Evolutionary conservation across 2,329 filamentous ascomycete species (phyloP), one percentile per base, ranked within the genome.

Genomic region (Emergomyces orientalis): DNA sequence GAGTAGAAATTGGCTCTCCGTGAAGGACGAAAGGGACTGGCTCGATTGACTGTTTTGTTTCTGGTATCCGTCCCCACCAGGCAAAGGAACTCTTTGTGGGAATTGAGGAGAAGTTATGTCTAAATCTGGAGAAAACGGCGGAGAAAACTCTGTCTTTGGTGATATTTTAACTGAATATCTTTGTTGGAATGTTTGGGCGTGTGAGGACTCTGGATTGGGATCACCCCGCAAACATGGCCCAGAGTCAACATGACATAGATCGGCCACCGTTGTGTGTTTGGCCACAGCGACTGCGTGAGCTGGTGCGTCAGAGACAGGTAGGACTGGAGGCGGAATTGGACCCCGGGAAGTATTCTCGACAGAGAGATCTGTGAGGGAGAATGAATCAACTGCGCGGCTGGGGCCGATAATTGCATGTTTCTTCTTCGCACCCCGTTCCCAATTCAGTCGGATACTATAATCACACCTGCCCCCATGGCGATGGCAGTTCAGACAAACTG

Each of bases 391-490:
- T 59, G 14, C 6, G 41, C 22, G 11, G 0, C 57, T 32, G 19
- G 17, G 7, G 27, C 32, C 8, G n/a, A 17, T 8, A 59, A n/a
- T 59, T 32, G 39, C 3, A 27, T 3, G 13, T 49, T 61, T 63
- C 52, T 61, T 64, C 57, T 51, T 67, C 30, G 39, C 81, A 63
- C 89, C 83, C 4, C 89, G 88, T 64, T 88, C 87, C 90, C 90
- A 93, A 69, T 92, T 92, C 67, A 93, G 77, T 39, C 88, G 83
- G 68, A 93, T 89, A 69, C 85, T 89, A 73, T 92, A 93, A 74
- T 94, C 89, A 77, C 90, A 94, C 56, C 78, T 77, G 71, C 91
- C 88, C 65, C 86, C 86, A 66, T 87, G 85, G 65, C 85, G 85
- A 69, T 86, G 81, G 74, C 90, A 93, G 71, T 37, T 91, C 91